A percentile compares a stretch with the other conserved stretches of the same genome.
Conservation (phyloP, 23 red algal species). For the Gracilariopsis chorda region DNA sequence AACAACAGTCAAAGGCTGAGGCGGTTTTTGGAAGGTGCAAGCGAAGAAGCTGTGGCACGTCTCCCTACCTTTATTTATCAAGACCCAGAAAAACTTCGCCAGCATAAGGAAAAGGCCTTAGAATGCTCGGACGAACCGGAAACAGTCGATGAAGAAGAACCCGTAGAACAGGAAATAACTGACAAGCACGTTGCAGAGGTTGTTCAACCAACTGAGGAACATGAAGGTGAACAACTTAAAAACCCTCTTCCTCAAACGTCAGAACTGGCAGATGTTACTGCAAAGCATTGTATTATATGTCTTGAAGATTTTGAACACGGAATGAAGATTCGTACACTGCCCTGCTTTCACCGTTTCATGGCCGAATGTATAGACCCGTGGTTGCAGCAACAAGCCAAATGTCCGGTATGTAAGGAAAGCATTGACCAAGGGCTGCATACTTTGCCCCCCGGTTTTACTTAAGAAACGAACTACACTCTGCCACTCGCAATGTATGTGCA, state of each 20-base stretch:
- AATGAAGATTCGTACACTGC: conserved; percentile 86
- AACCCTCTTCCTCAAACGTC: background rate
- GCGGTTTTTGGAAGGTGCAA: conserved; percentile 86
- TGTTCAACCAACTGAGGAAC: background rate
- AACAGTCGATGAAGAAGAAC: background rate
- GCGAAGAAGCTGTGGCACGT: conserved; percentile 43
- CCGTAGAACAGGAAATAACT: background rate
- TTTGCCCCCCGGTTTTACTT: conserved; percentile 49
- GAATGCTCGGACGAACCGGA: background rate
- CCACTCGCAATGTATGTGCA: background rate
- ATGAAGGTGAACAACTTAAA: background rate
- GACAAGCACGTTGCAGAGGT: background rate
- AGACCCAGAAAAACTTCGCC: background rate
- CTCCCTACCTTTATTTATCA: conserved; percentile 54
- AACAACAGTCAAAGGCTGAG: conserved; percentile 71
- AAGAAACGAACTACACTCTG: background rate
- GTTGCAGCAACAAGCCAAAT: conserved; percentile 80
- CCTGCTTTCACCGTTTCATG: conserved; percentile 95
- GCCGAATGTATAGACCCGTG: conserved; percentile 87
- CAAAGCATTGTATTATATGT: conserved; percentile 77
- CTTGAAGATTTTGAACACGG: conserved; percentile 81
- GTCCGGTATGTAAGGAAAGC: conserved; percentile 84
- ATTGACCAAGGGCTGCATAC: conserved; percentile 44
- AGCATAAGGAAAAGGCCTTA: background rate
- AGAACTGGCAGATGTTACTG: conserved; percentile 18